Conservation (phyloP, 257 asterid genomes). For the Anisodus tanguticus region DNA sequence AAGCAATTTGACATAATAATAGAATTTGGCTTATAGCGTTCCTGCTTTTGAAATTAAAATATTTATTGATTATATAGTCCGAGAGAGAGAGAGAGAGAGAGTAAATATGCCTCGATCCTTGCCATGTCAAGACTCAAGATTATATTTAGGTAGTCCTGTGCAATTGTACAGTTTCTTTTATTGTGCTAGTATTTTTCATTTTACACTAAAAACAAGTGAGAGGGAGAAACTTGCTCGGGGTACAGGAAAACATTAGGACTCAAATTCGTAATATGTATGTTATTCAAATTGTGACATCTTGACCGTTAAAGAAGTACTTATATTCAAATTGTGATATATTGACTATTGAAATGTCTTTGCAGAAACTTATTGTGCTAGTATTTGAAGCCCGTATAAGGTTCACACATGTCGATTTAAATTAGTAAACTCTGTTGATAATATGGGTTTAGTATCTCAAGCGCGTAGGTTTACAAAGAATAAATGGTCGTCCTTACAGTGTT, state of each 20-base stretch:
- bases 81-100: background rate
- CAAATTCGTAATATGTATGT: background rate
- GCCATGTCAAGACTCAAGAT: background rate
- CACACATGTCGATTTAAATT: background rate
- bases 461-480: background rate
- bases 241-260: background rate
- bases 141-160: background rate
- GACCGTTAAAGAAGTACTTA: background rate
- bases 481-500: background rate
- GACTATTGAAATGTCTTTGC: background rate
- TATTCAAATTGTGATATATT: background rate
- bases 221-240: background rate
- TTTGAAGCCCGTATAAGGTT: constrained; percentile 2
- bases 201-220: background rate
- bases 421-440: background rate
- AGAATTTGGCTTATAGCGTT: no score
- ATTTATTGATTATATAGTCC: no score
- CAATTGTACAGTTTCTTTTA: constrained; percentile 5
- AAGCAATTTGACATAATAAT: no score
- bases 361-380: background rate
- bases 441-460: background rate
- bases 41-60: no score
- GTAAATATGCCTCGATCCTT: background rate
- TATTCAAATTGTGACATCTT: background rate
- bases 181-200: constrained; percentile 5